phyloP scores from a whole-genome alignment of 192 early-diverging fungal genomes.

The Coemansia sp. region DNA sequence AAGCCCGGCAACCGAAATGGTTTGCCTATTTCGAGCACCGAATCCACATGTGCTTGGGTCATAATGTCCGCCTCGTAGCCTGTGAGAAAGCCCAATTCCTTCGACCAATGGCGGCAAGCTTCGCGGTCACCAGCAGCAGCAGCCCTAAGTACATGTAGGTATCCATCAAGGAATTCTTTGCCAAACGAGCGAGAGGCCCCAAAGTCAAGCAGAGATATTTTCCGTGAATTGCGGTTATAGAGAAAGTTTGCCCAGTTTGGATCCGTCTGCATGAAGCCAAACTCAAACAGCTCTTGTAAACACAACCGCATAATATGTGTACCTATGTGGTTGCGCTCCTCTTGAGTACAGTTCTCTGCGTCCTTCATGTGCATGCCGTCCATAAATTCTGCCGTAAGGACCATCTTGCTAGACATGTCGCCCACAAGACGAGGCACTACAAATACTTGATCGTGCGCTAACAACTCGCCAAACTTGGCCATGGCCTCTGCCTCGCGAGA shows the following conservation, averaged over 20 bases:
- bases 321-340: constrained; percentile 64
- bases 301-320: constrained; percentile 76
- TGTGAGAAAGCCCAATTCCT: constrained; percentile 87
- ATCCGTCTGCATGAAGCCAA: constrained; percentile 98
- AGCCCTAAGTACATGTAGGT: constrained; percentile 71
- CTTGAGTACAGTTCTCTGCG: constrained; percentile 60
- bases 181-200: constrained; percentile 85
- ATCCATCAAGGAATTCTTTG: constrained; percentile 70
- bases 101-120: constrained; percentile 71
- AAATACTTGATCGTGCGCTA: constrained; percentile 62
- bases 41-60: constrained; percentile 84
- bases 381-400: constrained; percentile 80
- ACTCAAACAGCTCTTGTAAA: constrained; percentile 87
- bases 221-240: constrained; percentile 66
- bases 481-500: constrained; percentile 79
- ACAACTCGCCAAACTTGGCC: constrained; percentile 62
- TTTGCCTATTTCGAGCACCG: constrained; percentile 81
- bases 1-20: constrained; percentile 65
- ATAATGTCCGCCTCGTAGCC: constrained; percentile 88
- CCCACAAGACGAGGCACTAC: constrained; percentile 72
- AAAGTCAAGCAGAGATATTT: constrained; percentile 91
- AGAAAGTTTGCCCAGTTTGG: constrained; percentile 99
- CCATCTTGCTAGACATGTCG: constrained; percentile 67
- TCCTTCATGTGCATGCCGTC: constrained; percentile 68
- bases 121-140: constrained; percentile 74